These are phyloP conservation scores for Suhomyces vadensis DNA, from an alignment of 805 yeast species.

Conservation along the genomic window DNA sequence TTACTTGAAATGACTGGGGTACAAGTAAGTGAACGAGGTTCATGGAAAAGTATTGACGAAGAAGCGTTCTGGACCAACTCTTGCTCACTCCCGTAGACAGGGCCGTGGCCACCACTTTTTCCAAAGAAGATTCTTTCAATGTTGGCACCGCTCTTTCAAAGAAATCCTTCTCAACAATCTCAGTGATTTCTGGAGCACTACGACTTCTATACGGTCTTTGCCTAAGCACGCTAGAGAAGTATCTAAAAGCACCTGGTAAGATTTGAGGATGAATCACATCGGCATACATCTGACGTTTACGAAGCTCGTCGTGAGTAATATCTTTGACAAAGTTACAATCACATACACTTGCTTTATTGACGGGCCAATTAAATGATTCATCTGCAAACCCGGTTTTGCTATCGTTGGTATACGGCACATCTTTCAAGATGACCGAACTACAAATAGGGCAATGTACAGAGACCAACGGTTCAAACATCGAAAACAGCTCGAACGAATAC, in stretches of 20 bases:
- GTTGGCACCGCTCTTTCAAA: not conserved
- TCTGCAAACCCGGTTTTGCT: constrained; percentile 17
- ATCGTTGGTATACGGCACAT: constrained; percentile 13
- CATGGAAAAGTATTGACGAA: constrained; percentile 14
- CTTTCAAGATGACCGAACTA: constrained; percentile 8
- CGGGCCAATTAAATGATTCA: constrained; percentile 7
- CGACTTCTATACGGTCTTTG: constrained; percentile 1
- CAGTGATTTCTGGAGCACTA: constrained; percentile 8
- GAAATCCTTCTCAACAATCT: constrained; percentile 6
- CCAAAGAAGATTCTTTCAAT: not conserved
- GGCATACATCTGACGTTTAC: constrained; percentile 19
- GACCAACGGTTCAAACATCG: constrained; percentile 9
- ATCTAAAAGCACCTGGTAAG: constrained; percentile 11
- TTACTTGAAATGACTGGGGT: constrained; percentile 6
- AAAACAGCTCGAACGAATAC: constrained; percentile 1
- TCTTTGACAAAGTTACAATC: constrained; percentile 12
- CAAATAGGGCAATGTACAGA: constrained; percentile 18
- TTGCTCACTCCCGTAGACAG: not conserved
- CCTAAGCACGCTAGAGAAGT: constrained; percentile 13
- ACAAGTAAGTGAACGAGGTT: constrained; percentile 15
- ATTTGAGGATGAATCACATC: constrained; percentile 10
- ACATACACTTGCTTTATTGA: constrained; percentile 9
- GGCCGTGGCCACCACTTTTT: not conserved
- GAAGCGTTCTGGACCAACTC: constrained; percentile 3
- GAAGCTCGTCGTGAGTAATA: constrained; percentile 22